Evolutionary conservation across 2,329 filamentous ascomycete species (phyloP).

Genomic region (Claviceps fusiformis): DNA sequence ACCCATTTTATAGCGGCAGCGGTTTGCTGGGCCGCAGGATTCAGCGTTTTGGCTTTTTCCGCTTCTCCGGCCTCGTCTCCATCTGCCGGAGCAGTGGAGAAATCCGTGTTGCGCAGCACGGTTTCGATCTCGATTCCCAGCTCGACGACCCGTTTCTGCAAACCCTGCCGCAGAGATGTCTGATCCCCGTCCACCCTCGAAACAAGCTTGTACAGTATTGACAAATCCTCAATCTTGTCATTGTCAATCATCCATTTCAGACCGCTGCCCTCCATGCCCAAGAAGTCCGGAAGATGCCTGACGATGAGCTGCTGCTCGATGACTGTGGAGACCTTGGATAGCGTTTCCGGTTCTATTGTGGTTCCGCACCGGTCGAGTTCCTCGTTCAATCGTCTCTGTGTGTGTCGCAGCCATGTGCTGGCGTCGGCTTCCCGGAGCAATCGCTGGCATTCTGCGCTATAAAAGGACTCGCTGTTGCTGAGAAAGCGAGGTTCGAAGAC

Average conservation of each 20-base stretch:
- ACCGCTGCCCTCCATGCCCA: slow-evolving; percentile 74
- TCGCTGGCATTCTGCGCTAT: slow-evolving; percentile 58
- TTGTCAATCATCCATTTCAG: slow-evolving; percentile 86
- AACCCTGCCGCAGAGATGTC: slow-evolving; percentile 49
- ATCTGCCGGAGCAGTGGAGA: slow-evolving; percentile 27
- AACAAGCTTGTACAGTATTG: slow-evolving; percentile 70
- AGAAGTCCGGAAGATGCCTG: slow-evolving; percentile 64
- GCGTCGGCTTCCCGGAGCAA: slow-evolving; percentile 70
- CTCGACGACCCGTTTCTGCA: slow-evolving; percentile 64
- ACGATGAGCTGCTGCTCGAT: slow-evolving; percentile 72
- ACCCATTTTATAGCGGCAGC: slow-evolving; percentile 88
- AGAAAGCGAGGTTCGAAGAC: slow-evolving; percentile 73
- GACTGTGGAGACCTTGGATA: slow-evolving; percentile 59
- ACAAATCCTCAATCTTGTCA: slow-evolving; percentile 63
- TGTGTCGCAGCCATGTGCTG: slow-evolving; percentile 65
- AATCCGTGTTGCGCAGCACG: slow-evolving; percentile 40
- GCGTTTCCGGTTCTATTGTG: slow-evolving; percentile 60
- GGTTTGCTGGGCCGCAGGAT: slow-evolving; percentile 61
- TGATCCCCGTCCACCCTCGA: slow-evolving; percentile 65
- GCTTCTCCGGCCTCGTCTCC: slow-evolving; percentile 34
- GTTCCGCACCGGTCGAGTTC: slow-evolving; percentile 74
- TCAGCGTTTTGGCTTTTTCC: slow-evolving; percentile 22
- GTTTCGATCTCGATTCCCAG: slow-evolving; percentile 76
- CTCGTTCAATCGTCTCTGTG: slow-evolving; percentile 60
- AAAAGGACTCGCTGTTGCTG: slow-evolving; percentile 57